Base-by-base conservation (phyloP, 176 grass and related monocot genomes). In the Puccinellia tenuiflora region DNA sequence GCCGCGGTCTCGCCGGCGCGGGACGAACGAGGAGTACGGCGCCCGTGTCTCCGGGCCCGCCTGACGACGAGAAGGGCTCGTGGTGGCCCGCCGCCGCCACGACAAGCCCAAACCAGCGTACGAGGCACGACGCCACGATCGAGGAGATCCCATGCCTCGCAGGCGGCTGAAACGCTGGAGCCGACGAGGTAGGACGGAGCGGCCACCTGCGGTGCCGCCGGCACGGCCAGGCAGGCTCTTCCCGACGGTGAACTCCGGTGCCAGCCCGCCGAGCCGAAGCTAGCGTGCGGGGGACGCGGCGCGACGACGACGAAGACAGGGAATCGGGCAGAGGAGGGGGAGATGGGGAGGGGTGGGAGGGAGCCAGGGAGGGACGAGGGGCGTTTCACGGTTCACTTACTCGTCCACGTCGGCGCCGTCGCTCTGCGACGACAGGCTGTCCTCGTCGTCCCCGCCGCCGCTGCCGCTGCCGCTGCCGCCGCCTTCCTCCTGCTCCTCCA, bases 401-500 rank as follows among this genome's bases (percentile, higher is more conserved):
- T 92, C 87, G 55, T 77, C 77, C 85, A 84, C 66, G 52, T 82
- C 87, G 81, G n/a, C 77, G 77, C 18, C 77, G 68, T 84, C 91
- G 77, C 85, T 87, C 84, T 85, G 35, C 31, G 77, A 82, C 47
- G 65, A 87, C 61, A 51, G 73, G 80, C 63, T 81, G 84, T 84
- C 85, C 3, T 75, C 88, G 43, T 82, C 82, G 65, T 11, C 79
- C 33, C 22, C 60, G 55, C 71, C 71, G 54, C 71, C 69, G 21
- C 22, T 51, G 55, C 71, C 71, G 54, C 71, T 62, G 21, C 73
- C 73, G 5, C 69, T 63, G 18, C 31, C 65, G 37, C 86, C 64
- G 85, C 72, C 79, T 22, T 83, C 86, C 10, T 57, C 21, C 35
- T 24, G 3, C 25, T 69, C 52, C 9, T 56, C 65, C 3, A n/a